These are phyloP conservation scores for Hordeum marinum DNA, from an alignment of 176 grass and related monocot genomes.

Conservation along the genomic window DNA sequence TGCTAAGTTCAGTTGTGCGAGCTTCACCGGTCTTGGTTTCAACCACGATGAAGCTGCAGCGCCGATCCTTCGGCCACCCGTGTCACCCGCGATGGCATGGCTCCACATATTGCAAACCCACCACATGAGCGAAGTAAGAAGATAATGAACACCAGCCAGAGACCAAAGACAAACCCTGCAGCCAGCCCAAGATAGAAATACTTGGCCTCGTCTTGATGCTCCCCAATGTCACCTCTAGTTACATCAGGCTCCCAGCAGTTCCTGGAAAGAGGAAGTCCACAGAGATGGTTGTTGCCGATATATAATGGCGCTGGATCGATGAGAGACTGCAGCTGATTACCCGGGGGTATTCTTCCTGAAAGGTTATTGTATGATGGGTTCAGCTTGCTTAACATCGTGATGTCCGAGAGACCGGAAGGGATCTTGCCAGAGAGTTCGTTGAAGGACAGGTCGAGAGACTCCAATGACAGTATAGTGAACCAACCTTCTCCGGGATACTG, in stretches of 20 bases:
- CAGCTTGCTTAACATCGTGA: not conserved
- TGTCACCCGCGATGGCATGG: not conserved
- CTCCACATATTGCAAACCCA: not conserved
- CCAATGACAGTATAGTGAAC: not conserved
- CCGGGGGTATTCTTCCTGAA: conserved; percentile 28
- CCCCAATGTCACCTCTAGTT: not conserved
- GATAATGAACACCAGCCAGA: conserved; percentile 21
- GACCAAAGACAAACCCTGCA: conserved; percentile 16
- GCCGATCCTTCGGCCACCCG: not conserved
- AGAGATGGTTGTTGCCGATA: conserved; percentile 23
- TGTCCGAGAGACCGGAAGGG: not conserved
- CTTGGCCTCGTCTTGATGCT: not conserved
- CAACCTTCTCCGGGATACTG: conserved; percentile 20
- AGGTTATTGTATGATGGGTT: conserved; percentile 42
- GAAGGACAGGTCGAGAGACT: conserved; percentile 38
- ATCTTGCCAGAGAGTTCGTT: conserved; percentile 23
- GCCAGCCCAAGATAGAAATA: not conserved
- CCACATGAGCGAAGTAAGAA: not conserved
- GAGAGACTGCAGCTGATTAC: conserved; percentile 11
- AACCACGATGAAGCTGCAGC: not conserved
- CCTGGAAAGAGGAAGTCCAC: conserved; percentile 13
- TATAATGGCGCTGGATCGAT: not conserved
- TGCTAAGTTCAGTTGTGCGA: not conserved
- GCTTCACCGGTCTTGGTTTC: not conserved
- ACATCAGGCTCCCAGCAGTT: not conserved